Base-by-base conservation (phyloP, 192 early-diverging fungal genomes). In the Phycomyces blakesleeanus region DNA sequence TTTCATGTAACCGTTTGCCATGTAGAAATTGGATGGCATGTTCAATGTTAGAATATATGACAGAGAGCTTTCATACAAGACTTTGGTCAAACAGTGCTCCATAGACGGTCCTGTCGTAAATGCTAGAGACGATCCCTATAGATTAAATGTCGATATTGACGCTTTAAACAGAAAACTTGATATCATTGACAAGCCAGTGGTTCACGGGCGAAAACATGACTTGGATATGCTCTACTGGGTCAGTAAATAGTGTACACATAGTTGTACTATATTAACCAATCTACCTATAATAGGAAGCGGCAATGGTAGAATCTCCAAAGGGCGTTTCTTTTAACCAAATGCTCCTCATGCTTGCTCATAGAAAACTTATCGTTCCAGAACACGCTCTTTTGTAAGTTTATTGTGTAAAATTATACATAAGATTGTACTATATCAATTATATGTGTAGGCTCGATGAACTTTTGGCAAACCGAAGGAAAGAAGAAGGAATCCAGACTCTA, bases 331-430 rank as follows among this genome's bases (percentile, higher is more conserved):
- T 82, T 56, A 76, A 75, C 25, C 77, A 78, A 40, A 82, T 85
- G 83, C 67, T 85, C 38, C 64, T 75, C 42, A 79, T 79, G 62
- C 55, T 85, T 44, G 83, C 81, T 12, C 79, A 85, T 52, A 72
- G 76, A 70, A 82, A 82, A 59, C 53, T 85, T 22, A 78, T 81
- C 52, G 72, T 78, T 55, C 77, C 80, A 44, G 83, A 85, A n/a
- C 67, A 81, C 52, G 76, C 77, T 4, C 66, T 85, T 27, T 22
- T 74, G 77, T 78, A 73, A 72, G 74, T 61, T 55, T 39, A 24
- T 22, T 37, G 29, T 34, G 29, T 34, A 7, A 34, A 34, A 5
- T 34, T 34, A n/a, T n/a, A n/a, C n/a, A n/a, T n/a, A n/a, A 34
- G 29, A 58, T 57, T 58, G 22, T 34, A 27, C 29, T 42, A 42